phyloP scores from a whole-genome alignment of 139 green algal species.

The Coelastrella sp. region DNA sequence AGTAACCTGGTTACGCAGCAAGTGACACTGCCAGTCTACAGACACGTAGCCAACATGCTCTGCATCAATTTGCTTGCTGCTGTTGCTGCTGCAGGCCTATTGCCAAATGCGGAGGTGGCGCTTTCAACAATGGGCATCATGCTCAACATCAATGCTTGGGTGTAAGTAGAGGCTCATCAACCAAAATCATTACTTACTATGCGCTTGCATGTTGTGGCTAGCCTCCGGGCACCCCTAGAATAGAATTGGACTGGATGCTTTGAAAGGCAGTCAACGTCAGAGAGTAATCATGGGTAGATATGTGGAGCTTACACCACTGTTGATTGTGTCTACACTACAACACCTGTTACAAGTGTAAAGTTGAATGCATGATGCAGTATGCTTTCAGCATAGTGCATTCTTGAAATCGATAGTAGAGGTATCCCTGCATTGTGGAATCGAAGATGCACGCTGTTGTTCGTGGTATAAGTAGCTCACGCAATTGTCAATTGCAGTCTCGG shows the following conservation, averaged over 20 bases:
- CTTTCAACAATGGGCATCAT: slow-evolving; percentile 63
- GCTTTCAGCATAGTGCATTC: not conserved
- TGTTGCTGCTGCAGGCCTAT: slow-evolving; percentile 42
- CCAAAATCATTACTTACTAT: not conserved
- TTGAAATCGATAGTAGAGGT: not conserved
- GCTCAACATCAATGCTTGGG: slow-evolving; percentile 52
- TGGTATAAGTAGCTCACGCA: not conserved
- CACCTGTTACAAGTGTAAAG: not conserved
- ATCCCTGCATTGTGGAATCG: not conserved
- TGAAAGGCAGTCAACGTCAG: too few species aligned
- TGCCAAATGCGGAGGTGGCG: slow-evolving; percentile 56
- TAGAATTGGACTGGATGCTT: too few species aligned
- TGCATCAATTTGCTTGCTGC: not conserved
- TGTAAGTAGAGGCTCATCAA: not conserved
- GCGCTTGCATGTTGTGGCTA: not conserved
- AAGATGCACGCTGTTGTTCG: not conserved
- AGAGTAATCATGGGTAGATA: too few species aligned
- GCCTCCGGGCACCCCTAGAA: not conserved
- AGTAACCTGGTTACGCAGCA: too few species aligned
- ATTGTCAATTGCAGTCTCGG: not conserved
- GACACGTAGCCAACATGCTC: too few species aligned
- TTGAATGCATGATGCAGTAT: not conserved
- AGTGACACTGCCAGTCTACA: too few species aligned
- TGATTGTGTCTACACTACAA: not conserved
- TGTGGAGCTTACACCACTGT: too few species aligned